phyloP scores from a whole-genome alignment of 768 basidiomycete genomes.

The Trametes meyenii region DNA sequence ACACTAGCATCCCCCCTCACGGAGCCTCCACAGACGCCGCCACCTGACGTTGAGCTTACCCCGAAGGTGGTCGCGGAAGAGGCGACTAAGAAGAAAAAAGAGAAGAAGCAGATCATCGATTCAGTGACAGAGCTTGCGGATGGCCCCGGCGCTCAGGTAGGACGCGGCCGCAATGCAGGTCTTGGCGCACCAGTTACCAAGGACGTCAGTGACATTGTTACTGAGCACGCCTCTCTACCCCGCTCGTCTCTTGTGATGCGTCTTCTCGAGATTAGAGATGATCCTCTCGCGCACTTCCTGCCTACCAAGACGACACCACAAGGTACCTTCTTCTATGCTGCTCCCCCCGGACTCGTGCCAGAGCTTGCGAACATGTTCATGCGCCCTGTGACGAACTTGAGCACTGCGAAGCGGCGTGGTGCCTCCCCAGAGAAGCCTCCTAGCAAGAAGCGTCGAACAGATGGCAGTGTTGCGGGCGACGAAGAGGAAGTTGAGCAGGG shows the following conservation, averaged over 20 bases:
- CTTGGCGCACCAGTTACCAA: slow-evolving; percentile 55
- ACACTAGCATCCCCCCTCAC: slow-evolving; percentile 72
- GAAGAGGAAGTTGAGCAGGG: slow-evolving; percentile 74
- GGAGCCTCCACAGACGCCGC: slow-evolving; percentile 77
- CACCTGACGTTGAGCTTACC: slow-evolving; percentile 56
- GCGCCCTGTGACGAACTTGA: slow-evolving; percentile 61
- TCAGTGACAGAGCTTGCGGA: slow-evolving; percentile 82
- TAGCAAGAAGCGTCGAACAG: slow-evolving; percentile 61
- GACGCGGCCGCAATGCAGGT: slow-evolving; percentile 56
- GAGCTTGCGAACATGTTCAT: slow-evolving; percentile 86
- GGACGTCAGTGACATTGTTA: slow-evolving; percentile 71
- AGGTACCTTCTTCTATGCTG: slow-evolving; percentile 80
- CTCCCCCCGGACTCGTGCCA: slow-evolving; percentile 80
- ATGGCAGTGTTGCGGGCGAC: slow-evolving; percentile 42
- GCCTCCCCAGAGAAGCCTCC: slow-evolving; percentile 55
- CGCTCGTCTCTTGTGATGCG: slow-evolving; percentile 84
- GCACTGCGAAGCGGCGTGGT: slow-evolving; percentile 61
- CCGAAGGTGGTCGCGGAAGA: slow-evolving; percentile 51
- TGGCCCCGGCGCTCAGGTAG: slow-evolving; percentile 55
- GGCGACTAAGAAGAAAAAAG: slow-evolving; percentile 50
- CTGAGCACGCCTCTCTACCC: slow-evolving; percentile 84
- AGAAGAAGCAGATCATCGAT: slow-evolving; percentile 90
- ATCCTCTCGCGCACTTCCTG: slow-evolving; percentile 84
- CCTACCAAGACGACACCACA: slow-evolving; percentile 75
- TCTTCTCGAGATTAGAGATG: slow-evolving; percentile 80